Conservation (phyloP, 768 basidiomycete species). For the Lactifluus hygrophoroides region DNA sequence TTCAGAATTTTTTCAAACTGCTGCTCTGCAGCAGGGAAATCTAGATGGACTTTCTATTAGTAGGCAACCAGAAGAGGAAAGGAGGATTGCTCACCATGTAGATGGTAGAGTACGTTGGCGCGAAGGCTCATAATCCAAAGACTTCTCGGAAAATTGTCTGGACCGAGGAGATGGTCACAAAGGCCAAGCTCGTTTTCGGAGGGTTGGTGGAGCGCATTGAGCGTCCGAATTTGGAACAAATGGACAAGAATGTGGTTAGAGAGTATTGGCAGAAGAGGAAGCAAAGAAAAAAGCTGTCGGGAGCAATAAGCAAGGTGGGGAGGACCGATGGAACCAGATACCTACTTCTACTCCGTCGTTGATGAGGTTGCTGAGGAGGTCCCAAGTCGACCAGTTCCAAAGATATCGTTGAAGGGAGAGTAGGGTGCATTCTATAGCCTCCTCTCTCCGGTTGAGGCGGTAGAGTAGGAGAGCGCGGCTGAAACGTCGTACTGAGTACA, state of each 20-base stretch:
- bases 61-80: not conserved
- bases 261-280: slow-evolving; percentile 40
- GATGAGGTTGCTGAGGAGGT: slow-evolving; percentile 17
- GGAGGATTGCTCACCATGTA: slow-evolving; percentile 60
- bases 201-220: slow-evolving; percentile 84
- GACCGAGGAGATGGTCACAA: slow-evolving; percentile 67
- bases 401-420: slow-evolving; percentile 36
- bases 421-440: slow-evolving; percentile 76
- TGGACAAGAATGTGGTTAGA: slow-evolving; percentile 46
- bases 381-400: slow-evolving; percentile 20
- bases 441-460: slow-evolving; percentile 68
- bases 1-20: slow-evolving; percentile 79
- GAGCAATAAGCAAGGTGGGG: not conserved
- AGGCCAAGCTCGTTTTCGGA: slow-evolving; percentile 76
- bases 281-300: slow-evolving; percentile 35
- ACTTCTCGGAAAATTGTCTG: slow-evolving; percentile 71
- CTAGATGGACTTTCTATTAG: slow-evolving; percentile 35
- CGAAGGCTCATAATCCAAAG: slow-evolving; percentile 81
- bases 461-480: slow-evolving; percentile 82
- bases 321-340: not conserved
- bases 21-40: slow-evolving; percentile 76
- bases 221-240: slow-evolving; percentile 81
- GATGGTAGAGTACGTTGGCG: slow-evolving; percentile 81
- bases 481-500: slow-evolving; percentile 10
- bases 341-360: slow-evolving; percentile 20